Evolutionary conservation across 192 early-diverging fungal genomes (phyloP), one percentile per base, ranked within the genome.

Genomic region (Mortierella hygrophila): DNA sequence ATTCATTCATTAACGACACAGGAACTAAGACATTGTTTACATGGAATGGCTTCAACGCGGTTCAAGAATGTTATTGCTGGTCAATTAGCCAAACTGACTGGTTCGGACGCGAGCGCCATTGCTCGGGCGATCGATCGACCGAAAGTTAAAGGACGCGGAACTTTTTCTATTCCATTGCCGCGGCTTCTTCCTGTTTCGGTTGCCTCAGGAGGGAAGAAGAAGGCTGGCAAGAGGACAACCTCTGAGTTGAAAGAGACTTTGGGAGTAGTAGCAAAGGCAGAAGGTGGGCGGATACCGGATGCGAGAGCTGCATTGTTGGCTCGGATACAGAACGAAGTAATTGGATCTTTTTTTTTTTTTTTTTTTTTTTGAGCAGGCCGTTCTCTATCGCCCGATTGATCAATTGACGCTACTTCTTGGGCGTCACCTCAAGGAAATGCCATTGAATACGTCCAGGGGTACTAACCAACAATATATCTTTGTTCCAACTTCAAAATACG

Each of bases 51-150:
- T 4, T 86, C 84, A 29, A 54, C 79, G 60, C 75, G 84, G 49
- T 88, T 88, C 77, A 80, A 81, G 75, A 84, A 80, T 78, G 82
- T 65, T 40, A 89, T 89, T 79, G 87, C 89, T 18, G 38, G 57
- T 13, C 81, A 88, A 38, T 54, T 89, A 54, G 81, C 85, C 38
- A 74, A 77, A 29, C 60, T 89, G 16, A 88, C 82, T 18, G 82
- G 86, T 18, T 75, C 74, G 18, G 75, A 85, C 37, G 79, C 54
- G 21, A 32, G 68, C 5, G 38, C 41, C 49, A 77, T 89, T 68
- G 68, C 63, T 20, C 38, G 73, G 21, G 78, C 76, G 11, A 85
- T 88, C 57, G 89, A 85, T 57, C 80, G 86, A 29, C 82, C 89
- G 1, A 88, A 84, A 68, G 38, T 84, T 65, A 85, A 82, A 38